A percentile compares a stretch with the other conserved stretches of the same genome.
phyloP scores from a whole-genome alignment of 306 rosid genomes.

The Quercus glauca region DNA sequence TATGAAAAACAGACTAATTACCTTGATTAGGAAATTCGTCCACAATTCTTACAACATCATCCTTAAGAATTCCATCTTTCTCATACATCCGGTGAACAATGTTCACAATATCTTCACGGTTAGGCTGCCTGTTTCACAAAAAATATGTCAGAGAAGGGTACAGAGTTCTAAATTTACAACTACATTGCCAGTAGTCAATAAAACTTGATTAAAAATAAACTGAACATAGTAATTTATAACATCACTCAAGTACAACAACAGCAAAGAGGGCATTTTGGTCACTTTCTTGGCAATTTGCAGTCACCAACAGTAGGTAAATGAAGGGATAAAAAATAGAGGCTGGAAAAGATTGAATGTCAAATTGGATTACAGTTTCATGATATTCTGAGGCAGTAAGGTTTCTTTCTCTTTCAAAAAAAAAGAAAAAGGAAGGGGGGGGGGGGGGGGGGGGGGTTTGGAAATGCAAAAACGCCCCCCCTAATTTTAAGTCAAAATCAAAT shows the following conservation, averaged over 20 bases:
- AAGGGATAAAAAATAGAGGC: background rate
- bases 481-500: too few species aligned
- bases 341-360: background rate
- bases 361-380: too few species aligned
- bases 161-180: background rate
- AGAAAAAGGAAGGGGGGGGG: too few species aligned
- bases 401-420: too few species aligned
- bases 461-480: too few species aligned
- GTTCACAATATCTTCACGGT: constrained; percentile 80
- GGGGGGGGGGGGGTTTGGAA: too few species aligned
- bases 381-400: too few species aligned
- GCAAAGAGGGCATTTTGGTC: background rate
- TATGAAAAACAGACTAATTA: constrained; percentile 22
- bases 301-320: background rate
- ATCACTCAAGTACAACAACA: background rate
- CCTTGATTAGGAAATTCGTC: constrained; percentile 89
- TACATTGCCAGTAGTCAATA: background rate
- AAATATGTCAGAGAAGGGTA: constrained; percentile 31
- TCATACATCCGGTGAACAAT: constrained; percentile 81
- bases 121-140: constrained; percentile 86
- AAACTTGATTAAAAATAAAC: background rate
- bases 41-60: constrained; percentile 64
- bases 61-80: constrained; percentile 82
- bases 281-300: background rate
- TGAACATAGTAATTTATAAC: background rate